Base-by-base conservation (phyloP, 495 filamentous ascomycete species). In the Venustampulla echinocandica region DNA sequence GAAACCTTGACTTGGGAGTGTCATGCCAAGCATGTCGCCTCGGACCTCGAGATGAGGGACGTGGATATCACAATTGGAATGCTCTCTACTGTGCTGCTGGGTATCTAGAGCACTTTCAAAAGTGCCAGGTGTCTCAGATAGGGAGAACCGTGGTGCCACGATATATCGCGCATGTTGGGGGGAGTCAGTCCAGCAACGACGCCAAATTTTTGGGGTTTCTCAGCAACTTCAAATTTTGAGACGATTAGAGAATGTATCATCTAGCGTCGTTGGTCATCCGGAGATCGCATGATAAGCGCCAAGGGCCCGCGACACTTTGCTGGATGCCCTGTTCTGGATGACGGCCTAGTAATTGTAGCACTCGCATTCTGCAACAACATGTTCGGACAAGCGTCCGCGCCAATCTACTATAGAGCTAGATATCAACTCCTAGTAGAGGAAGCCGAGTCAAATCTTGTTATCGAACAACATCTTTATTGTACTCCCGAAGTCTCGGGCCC, bases 201-300 rank as follows among this genome's bases (percentile, higher is more conserved):
- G 42, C 42, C 19, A 36, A 18, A 45, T 45, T 45, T 10, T 45
- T 45, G 42, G 25, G 23, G 34, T 45, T 45, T 34, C 42, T 45
- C 42, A 45, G 42, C 24, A 38, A 34, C 25, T 34, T 45, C 42
- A 45, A 45, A 45, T 45, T 45, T 45, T 34, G 42, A 45, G 42
- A 30, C 17, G 10, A 45, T 30, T 13, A 30, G 13, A 30, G 13
- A 30, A 30, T 7, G 7, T 13, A 30, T 30, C 27, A 30, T 13
- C 7, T 7, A 30, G 13, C 13, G 13, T 30, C 13, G 6, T 30
- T 30, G 27, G 27, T 6, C 6, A 13, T 30, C 7, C 27, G 7
- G 27, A 13, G 13, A 7, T 13, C 7, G 27, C 13, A 30, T 30
- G 6, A 13, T 30, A 6, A 7, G 27, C 13, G 6, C 27, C 27